Evolutionary conservation across 805 yeast genomes (phyloP).

Genomic region (Kodamaea hsintzibuensis): DNA sequence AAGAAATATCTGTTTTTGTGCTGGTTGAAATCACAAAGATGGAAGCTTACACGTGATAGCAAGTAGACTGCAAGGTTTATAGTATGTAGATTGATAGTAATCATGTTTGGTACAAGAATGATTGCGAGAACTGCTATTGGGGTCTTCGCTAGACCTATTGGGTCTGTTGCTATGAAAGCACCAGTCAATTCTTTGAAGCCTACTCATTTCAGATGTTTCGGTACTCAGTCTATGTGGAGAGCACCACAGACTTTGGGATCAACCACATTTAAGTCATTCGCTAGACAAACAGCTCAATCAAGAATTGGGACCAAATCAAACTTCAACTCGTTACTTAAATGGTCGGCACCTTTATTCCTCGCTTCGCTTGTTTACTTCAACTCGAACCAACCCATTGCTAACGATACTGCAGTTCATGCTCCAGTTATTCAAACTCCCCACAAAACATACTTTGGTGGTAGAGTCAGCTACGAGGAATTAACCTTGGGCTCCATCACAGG

Average conservation of each 20-base stretch:
- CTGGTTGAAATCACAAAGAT: not conserved
- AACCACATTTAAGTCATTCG: not conserved
- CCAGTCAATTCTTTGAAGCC: not conserved
- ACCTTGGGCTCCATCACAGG: constrained; percentile 67
- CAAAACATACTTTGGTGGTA: constrained; percentile 36
- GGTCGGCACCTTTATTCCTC: not conserved
- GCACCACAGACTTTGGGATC: not conserved
- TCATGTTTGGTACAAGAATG: not conserved
- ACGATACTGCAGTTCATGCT: constrained; percentile 13
- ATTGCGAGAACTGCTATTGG: not conserved
- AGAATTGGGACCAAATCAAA: too few species aligned
- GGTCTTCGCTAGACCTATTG: not conserved
- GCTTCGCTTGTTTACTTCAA: not conserved
- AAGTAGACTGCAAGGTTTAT: not conserved
- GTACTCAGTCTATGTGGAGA: not conserved
- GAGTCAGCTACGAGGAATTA: constrained; percentile 59
- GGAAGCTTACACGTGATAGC: not conserved
- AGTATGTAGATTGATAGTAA: not conserved
- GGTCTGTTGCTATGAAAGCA: not conserved
- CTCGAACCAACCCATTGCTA: constrained; percentile 2
- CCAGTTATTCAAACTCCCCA: not conserved
- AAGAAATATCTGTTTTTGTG: not conserved
- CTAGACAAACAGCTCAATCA: not conserved
- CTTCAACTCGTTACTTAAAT: not conserved
- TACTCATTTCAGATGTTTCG: not conserved